Base-by-base conservation (phyloP, 2,329 filamentous ascomycete genomes). In the Paraphoma chrysanthemicola region DNA sequence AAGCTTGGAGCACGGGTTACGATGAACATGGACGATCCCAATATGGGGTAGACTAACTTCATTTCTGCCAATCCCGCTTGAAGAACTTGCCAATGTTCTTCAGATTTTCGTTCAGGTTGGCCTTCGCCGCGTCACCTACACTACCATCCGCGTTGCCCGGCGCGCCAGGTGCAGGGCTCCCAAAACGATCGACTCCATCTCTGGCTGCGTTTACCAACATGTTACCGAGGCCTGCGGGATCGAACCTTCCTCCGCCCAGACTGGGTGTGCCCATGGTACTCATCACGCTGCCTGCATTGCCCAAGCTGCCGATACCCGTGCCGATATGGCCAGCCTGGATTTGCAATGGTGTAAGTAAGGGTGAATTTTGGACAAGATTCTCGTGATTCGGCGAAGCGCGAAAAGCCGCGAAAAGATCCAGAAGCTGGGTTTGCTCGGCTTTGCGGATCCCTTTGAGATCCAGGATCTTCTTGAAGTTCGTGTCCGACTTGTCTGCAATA, bases 61-160 rank as follows among this genome's bases (percentile, higher is more conserved):
- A 36, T 14, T 36, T 36, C 33, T 36, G 33, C 33, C 33, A 36
- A 80, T 97, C 94, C 61, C 94, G 83, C 60, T 90, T 88, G 81
- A 98, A 98, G 79, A 98, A 97, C 78, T 96, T 97, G 23, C 94
- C 94, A 78, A 99, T 91, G 75, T 92, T 97, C 80, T 92, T 93
- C 77, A 98, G 75, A 77, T 97, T 97, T 78, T 96, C 93, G 73
- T 97, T 96, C 62, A 97, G 86, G 50, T 90, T 92, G 7, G 86
- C 86, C 68, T 89, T 87, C 44, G 60, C 66, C 6, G 44, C 76
- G 55, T 55, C 70, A 51, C 51, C 72, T 23, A 53, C 63, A 33
- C 18, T 66, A 51, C 48, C 60, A 2, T 68, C 70, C 16, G 29
- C 28, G 10, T 9, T 47, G 47, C 63, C 39, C 57, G 67, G 74